phyloP scores from a whole-genome alignment of 202 grass and related monocot species.

The Dendrocalamus latiflorus region DNA sequence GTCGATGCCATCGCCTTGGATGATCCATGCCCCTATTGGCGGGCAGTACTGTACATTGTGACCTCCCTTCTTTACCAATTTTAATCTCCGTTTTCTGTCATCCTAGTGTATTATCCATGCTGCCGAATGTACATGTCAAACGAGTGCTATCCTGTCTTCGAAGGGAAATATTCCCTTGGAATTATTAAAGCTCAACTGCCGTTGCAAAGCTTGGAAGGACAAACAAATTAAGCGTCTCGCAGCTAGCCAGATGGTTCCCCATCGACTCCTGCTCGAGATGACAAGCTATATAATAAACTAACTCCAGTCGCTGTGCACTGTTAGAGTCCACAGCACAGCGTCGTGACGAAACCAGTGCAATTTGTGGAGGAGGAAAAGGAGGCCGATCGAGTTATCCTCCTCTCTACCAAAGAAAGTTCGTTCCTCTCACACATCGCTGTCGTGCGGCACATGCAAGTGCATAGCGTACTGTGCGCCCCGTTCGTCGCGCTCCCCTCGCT shows the following conservation, averaged over 20 bases:
- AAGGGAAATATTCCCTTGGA: conserved; percentile 7
- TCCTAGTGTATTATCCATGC: background rate
- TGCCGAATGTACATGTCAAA: background rate
- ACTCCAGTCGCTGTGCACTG: background rate
- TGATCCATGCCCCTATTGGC: background rate
- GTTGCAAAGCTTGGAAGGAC: background rate
- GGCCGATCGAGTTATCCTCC: background rate
- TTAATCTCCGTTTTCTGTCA: background rate
- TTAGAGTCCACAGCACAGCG: conserved; percentile 11
- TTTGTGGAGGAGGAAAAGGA: background rate
- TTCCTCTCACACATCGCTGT: background rate
- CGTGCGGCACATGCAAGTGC: conserved; percentile 29
- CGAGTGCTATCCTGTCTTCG: background rate
- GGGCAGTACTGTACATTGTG: background rate
- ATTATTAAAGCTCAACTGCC: conserved; percentile 1
- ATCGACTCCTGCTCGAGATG: background rate
- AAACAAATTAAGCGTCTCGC: background rate
- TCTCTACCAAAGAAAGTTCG: too few relatives aligned
- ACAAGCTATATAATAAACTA: background rate
- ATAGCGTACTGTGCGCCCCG: background rate
- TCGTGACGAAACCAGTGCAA: background rate
- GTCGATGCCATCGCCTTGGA: background rate
- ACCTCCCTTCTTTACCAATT: background rate
- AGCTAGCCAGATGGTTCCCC: background rate
- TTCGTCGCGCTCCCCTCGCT: too few relatives aligned